Evolutionary conservation across 2,329 filamentous ascomycete species (phyloP), one percentile per base, ranked within the genome.

Genomic region (Dothideomycetidae sp.): DNA sequence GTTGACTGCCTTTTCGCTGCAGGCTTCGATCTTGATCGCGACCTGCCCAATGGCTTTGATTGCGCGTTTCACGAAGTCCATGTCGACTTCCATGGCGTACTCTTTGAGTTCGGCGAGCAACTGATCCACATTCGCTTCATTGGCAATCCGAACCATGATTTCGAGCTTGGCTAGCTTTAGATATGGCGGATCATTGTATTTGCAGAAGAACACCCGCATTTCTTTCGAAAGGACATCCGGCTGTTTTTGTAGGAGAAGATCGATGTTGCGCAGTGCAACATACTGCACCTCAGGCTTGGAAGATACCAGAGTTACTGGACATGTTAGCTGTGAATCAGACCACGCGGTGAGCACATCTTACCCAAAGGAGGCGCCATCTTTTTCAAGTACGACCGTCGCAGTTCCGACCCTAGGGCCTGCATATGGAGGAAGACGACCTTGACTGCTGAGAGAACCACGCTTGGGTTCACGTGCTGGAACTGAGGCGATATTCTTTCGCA

Each of bases 111-210:
- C 90, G 9, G 86, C 81, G 11, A 98, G 67, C 16, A 98, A 68
- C 55, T 96, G 90, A 53, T 98, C 90, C 42, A 88, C 88, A 54
- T 96, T 98, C 55, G 79, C 81, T 49, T 94, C 86, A 61, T 94
- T 96, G 43, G 88, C 84, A 75, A 98, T 96, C 58, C 90, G 78
- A 33, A 98, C 88, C 90, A 98, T 96, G 45, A 96, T 96, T 56
- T 98, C 90, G 34, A 98, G 73, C 56, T 98, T 98, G 55, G 93
- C 81, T 42, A 98, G 75, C 60, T 98, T 98, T 51, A 98, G 78
- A 56, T 98, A 98, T 14, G 85, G 85, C 2, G 90, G 88, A 50
- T 98, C 90, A 56, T 96, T 96, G 66, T 98, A 98, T 63, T 98
- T 98, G 78, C 90, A 98, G 65, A 98, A 98, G 65, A 98, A 98